Conservation (phyloP, 352 stramenopile species). For the Globisporangium yorkense region DNA sequence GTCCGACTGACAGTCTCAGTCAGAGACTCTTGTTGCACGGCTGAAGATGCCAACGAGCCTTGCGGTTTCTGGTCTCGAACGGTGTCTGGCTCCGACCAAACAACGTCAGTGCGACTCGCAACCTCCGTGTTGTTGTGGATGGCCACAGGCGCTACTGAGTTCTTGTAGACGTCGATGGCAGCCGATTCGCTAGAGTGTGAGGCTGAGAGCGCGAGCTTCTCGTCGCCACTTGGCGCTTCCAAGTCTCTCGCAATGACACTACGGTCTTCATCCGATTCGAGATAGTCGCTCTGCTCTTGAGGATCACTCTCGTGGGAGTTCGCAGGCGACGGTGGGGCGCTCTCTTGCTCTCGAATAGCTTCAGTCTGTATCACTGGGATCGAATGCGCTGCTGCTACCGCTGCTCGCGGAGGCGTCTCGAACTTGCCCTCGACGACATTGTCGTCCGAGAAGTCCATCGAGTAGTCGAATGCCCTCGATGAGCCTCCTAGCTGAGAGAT, state of each 20-base stretch:
- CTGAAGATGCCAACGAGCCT: not conserved
- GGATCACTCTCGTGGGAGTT: conserved; percentile 3
- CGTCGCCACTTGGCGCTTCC: not conserved
- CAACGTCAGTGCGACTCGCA: not conserved
- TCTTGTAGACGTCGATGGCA: not conserved
- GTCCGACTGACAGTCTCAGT: not conserved
- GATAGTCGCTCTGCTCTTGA: conserved; percentile 23
- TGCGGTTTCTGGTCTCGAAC: not conserved
- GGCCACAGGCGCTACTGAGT: too few relatives aligned
- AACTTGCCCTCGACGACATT: conserved; percentile 7
- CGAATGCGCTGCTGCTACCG: not conserved
- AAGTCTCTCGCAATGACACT: not conserved
- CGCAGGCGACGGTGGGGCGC: not conserved
- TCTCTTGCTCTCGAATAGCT: not conserved
- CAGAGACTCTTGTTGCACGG: not conserved
- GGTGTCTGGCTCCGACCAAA: not conserved
- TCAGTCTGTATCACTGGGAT: not conserved
- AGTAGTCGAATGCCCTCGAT: conserved; percentile 50
- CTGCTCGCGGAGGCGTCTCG: not conserved
- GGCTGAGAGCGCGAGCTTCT: not conserved
- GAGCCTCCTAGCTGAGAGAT: not conserved
- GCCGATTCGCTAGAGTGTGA: not conserved
- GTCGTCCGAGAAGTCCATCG: conserved; percentile 68
- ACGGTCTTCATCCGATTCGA: conserved; percentile 17
- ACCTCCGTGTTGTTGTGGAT: not conserved